Conservation (phyloP, 192 early-diverging fungal genomes). For the Geosiphon pyriformis region DNA sequence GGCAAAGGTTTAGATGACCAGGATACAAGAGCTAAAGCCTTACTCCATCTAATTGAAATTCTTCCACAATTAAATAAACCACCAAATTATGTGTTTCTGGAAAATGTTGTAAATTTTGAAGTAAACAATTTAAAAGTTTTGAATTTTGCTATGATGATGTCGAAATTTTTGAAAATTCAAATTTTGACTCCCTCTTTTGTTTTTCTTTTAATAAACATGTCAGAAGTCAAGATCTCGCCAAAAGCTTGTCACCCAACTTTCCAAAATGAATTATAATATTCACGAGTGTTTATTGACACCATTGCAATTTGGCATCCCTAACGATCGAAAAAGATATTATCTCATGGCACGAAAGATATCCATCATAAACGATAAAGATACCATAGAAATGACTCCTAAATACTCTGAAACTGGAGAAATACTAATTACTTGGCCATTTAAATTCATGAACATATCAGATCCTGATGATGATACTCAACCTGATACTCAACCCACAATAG, state of each 20-base stretch:
- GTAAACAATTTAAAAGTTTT: no score
- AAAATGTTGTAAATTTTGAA: conserved; percentile 80
- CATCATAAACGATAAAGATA: not conserved
- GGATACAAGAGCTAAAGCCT: conserved; percentile 63
- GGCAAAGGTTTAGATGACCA: conserved; percentile 74
- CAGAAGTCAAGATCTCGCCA: conserved; percentile 58
- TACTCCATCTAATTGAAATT: conserved; percentile 64
- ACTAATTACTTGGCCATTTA: conserved; percentile 43
- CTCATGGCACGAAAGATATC: conserved; percentile 44
- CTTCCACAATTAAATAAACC: conserved; percentile 45
- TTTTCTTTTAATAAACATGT: no score
- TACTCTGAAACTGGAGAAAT: conserved; percentile 27
- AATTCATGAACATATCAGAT: not conserved
- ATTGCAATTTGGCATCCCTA: conserved; percentile 69
- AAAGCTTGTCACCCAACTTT: conserved; percentile 48
- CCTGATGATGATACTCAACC: not conserved
- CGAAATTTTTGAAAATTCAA: no score
- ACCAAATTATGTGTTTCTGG: conserved; percentile 63
- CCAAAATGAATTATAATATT: conserved; percentile 52
- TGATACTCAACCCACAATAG: not conserved
- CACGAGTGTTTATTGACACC: conserved; percentile 70
- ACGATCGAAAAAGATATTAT: conserved; percentile 72
- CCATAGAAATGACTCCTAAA: not conserved
- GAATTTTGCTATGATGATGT: no score
- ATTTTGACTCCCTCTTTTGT: no score